Evolutionary conservation across 139 green algal genomes (phyloP).

Genomic region (Micromonas pusilla): DNA sequence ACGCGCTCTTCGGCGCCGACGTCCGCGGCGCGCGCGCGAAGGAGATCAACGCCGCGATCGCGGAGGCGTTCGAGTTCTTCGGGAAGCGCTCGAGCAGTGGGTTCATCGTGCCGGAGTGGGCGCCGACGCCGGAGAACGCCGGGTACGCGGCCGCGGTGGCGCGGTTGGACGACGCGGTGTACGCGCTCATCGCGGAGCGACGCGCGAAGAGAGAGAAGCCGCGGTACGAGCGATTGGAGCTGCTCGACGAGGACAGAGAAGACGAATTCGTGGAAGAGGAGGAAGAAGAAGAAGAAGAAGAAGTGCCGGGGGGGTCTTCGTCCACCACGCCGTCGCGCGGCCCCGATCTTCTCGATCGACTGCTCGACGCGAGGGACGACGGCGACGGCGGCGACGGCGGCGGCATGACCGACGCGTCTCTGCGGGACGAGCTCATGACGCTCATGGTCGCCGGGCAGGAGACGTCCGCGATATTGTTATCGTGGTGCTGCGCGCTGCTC

Average conservation of each 20-base stretch:
- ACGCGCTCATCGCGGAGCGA: conserved; percentile 58
- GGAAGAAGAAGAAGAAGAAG: too few relatives aligned
- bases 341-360: conserved; percentile 56
- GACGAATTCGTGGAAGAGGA: too few relatives aligned
- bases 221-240: too few relatives aligned
- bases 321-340: not conserved
- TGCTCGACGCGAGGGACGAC: conserved; percentile 59
- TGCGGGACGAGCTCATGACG: conserved; percentile 67
- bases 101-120: conserved; percentile 67
- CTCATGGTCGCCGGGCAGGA: conserved; percentile 63
- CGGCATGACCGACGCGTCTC: conserved; percentile 53
- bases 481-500: conserved; percentile 63
- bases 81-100: conserved; percentile 27
- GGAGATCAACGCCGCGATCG: conserved; percentile 7
- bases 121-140: conserved; percentile 73
- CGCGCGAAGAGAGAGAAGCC: too few relatives aligned
- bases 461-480: conserved; percentile 76
- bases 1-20: conserved; percentile 17
- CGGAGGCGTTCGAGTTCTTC: conserved; percentile 24
- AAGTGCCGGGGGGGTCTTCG: conserved; percentile 10
- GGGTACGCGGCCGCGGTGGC: conserved; percentile 63
- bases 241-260: too few relatives aligned
- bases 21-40: not conserved
- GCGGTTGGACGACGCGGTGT: conserved; percentile 66
- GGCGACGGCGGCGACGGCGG: conserved; percentile 29